Evolutionary conservation across 371 early-diverging fungal species (phyloP).

Genomic region (Mortierella sp.): DNA sequence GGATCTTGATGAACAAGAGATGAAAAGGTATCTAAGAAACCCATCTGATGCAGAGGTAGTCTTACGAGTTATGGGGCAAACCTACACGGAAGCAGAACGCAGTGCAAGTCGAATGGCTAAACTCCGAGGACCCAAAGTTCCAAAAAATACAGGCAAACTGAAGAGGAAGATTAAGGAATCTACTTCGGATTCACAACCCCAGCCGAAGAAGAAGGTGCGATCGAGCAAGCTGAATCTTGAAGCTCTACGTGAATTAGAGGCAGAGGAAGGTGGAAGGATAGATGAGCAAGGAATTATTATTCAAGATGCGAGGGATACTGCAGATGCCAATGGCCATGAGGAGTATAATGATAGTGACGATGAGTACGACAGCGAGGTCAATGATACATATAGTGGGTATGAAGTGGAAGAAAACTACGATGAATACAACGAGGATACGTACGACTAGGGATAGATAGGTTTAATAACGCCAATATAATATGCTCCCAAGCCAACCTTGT

Average conservation of each 20-base stretch:
- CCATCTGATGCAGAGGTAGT: constrained; percentile 5
- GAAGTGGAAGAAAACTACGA: not conserved
- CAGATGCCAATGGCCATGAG: not conserved
- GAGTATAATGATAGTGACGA: not conserved
- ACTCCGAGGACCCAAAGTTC: not conserved
- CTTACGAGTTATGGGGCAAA: constrained; percentile 8
- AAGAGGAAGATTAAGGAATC: constrained; percentile 2
- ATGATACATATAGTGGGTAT: not conserved
- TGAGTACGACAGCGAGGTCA: not conserved
- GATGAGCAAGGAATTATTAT: not conserved
- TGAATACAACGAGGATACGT: constrained; percentile 6
- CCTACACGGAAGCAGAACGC: constrained; percentile 7
- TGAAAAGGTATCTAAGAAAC: constrained; percentile 9
- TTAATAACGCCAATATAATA: too few relatives aligned
- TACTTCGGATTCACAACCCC: not conserved
- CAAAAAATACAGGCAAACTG: not conserved
- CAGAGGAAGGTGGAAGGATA: not conserved
- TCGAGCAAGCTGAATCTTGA: constrained; percentile 20
- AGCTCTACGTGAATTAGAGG: constrained; percentile 3
- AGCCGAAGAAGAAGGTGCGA: not conserved
- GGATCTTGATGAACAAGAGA: constrained; percentile 35
- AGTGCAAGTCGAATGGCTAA: not conserved
- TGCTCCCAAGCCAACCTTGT: too few relatives aligned
- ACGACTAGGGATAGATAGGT: constrained; percentile 1
- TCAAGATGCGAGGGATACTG: not conserved